Conservation (phyloP, 176 grass and related monocot genomes). For the Rhynchospora breviuscula region DNA sequence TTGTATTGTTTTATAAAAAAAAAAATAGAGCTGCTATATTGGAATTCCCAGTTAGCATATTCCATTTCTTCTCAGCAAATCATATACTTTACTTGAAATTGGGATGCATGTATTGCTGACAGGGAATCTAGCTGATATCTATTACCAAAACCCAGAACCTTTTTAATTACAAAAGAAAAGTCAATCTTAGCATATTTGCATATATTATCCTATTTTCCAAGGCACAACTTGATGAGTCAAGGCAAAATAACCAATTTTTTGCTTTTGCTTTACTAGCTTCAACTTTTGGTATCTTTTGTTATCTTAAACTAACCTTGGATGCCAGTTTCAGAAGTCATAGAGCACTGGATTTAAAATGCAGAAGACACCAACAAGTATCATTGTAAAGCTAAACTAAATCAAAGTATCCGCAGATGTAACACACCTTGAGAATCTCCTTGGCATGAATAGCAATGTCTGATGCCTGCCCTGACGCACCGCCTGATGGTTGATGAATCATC, state of each 20-base stretch:
- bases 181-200: neutral
- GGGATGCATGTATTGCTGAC: too few species aligned
- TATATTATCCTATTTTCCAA: neutral
- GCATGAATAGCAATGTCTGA: slow-evolving; percentile 84
- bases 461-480: slow-evolving; percentile 63
- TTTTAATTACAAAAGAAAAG: neutral
- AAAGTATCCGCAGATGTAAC: neutral
- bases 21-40: too few species aligned
- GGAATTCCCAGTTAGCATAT: too few species aligned
- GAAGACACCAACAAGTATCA: neutral
- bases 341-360: neutral
- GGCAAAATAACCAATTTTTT: neutral
- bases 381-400: neutral
- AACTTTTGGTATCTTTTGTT: neutral
- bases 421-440: slow-evolving; percentile 82
- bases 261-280: neutral
- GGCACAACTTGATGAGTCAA: neutral
- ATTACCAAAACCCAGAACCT: neutral
- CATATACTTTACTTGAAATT: too few species aligned
- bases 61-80: too few species aligned
- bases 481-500: slow-evolving; percentile 98
- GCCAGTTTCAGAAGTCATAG: neutral
- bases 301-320: neutral
- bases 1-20: too few species aligned
- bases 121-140: neutral